Percentiles rank a stretch among this genome's conserved stretches.
These are phyloP conservation scores for Trichoderma atroviride DNA, from an alignment of 2,329 filamentous ascomycete genomes.

Conservation along the genomic window DNA sequence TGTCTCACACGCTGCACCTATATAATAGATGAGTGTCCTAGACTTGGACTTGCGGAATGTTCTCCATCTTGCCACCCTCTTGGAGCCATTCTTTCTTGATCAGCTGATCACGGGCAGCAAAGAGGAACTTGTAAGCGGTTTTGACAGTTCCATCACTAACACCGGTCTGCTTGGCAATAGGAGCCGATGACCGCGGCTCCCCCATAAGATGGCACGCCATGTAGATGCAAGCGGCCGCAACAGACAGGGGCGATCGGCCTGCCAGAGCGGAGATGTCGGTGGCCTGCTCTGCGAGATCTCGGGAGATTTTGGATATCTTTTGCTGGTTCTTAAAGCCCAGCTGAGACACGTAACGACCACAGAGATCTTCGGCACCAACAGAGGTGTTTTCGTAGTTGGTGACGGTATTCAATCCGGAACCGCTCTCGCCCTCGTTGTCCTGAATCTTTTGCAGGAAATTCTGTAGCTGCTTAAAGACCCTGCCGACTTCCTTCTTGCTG, in stretches of 20 bases:
- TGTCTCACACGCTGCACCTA: background rate
- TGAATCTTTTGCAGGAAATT: slow-evolving; percentile 79
- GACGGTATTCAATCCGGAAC: slow-evolving; percentile 57
- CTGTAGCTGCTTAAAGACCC: slow-evolving; percentile 92
- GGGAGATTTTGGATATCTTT: slow-evolving; percentile 77
- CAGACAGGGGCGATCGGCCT: slow-evolving; percentile 89
- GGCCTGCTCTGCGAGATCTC: slow-evolving; percentile 76
- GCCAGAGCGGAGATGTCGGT: slow-evolving; percentile 78
- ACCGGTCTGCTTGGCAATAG: slow-evolving; percentile 80
- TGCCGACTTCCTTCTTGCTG: slow-evolving; percentile 94
- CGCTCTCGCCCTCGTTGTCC: slow-evolving; percentile 55
- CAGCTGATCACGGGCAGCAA: slow-evolving; percentile 71
- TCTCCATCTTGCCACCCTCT: slow-evolving; percentile 70
- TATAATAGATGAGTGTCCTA: slow-evolving; percentile 28
- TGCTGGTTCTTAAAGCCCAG: slow-evolving; percentile 73
- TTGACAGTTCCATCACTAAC: slow-evolving; percentile 98
- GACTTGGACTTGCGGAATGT: slow-evolving; percentile 59
- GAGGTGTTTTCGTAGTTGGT: slow-evolving; percentile 75
- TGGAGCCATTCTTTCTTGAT: slow-evolving; percentile 76
- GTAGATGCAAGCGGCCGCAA: slow-evolving; percentile 94
- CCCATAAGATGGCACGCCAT: slow-evolving; percentile 89
- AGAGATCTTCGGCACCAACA: slow-evolving; percentile 81
- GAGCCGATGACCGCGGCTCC: slow-evolving; percentile 76
- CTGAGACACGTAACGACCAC: slow-evolving; percentile 84
- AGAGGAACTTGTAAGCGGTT: slow-evolving; percentile 89